A percentile compares a stretch with the other conserved stretches of the same genome.
Conservation (phyloP, 305 asterid species). For the Fraxinus velutina region DNA sequence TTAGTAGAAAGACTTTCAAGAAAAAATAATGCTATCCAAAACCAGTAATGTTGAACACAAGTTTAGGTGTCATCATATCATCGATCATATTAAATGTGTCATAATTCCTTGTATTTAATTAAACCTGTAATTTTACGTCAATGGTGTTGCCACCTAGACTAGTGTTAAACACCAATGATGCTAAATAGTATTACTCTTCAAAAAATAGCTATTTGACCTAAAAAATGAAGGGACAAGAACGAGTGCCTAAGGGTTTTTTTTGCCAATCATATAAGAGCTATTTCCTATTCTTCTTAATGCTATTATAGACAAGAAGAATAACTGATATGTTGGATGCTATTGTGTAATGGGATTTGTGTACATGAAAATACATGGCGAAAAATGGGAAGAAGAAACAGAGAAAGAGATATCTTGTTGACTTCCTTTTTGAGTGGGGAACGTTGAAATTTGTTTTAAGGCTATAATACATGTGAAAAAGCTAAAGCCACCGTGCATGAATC, state of each 20-base stretch:
- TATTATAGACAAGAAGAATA: background rate
- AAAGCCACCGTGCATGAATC: slow-evolving; percentile 19
- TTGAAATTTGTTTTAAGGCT: slow-evolving; percentile 24
- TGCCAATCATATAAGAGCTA: background rate
- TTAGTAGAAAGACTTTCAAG: background rate
- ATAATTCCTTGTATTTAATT: too few relatives aligned
- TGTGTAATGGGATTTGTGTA: background rate
- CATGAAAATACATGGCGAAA: background rate
- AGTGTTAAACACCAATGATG: too few relatives aligned
- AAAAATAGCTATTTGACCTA: slow-evolving; percentile 16
- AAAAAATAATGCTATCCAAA: too few relatives aligned
- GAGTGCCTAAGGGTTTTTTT: background rate
- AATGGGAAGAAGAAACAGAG: background rate
- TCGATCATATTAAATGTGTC: too few relatives aligned
- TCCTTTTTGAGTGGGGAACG: slow-evolving; percentile 39
- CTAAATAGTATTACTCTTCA: background rate
- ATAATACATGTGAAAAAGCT: slow-evolving; percentile 16
- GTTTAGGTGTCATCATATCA: too few relatives aligned
- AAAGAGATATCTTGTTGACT: slow-evolving; percentile 7
- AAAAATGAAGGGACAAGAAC: slow-evolving; percentile 9
- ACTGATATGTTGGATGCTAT: slow-evolving; percentile 1
- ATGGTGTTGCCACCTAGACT: too few relatives aligned
- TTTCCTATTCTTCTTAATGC: slow-evolving; percentile 9
- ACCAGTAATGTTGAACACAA: too few relatives aligned
- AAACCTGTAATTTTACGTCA: too few relatives aligned